Conservation (phyloP, 305 asterid species). For the Fraxinus angustifolia region DNA sequence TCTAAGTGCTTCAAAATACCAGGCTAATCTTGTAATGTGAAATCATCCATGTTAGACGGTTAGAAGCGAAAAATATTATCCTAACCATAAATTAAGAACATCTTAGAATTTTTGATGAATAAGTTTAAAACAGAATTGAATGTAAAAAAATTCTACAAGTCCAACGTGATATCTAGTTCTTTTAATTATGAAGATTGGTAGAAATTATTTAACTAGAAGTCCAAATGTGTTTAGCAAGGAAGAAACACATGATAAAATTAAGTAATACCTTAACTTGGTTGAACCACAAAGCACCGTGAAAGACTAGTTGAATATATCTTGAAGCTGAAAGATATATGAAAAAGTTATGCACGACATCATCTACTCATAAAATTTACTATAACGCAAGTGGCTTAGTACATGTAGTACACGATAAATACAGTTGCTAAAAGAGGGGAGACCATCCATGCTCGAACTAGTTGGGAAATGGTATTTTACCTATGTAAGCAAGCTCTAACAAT, state of each 20-base stretch:
- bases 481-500: not conserved
- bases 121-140: not conserved
- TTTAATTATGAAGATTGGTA: not conserved
- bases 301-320: not conserved
- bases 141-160: not conserved
- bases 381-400: not conserved
- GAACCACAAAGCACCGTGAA: not conserved
- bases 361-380: not conserved
- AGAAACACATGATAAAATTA: not conserved
- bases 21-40: not conserved
- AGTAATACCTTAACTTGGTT: not conserved
- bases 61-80: not conserved
- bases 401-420: not conserved
- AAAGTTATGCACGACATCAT: not conserved
- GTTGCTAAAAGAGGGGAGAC: not conserved
- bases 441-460: not conserved
- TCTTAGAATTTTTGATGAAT: not conserved
- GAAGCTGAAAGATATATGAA: not conserved
- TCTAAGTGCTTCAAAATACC: not conserved
- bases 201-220: not conserved
- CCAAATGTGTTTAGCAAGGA: not conserved
- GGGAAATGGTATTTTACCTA: not conserved
- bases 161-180: not conserved
- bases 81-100: not conserved
- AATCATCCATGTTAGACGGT: not conserved